Evolutionary conservation across 2,329 filamentous ascomycete genomes (phyloP).

Genomic region (Aspergillus pseudoviridinutans): DNA sequence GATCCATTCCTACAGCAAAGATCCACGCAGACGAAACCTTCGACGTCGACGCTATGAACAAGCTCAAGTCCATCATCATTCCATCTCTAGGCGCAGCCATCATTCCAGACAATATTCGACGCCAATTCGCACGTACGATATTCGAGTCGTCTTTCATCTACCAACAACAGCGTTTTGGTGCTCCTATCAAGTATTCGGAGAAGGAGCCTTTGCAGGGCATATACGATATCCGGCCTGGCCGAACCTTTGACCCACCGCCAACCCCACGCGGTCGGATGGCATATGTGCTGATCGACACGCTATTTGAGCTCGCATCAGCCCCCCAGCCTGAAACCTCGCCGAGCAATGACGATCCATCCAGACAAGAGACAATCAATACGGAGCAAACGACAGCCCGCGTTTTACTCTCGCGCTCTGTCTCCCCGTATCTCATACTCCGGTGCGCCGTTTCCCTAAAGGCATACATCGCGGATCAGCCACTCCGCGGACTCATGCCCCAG

Average conservation of each 20-base stretch:
- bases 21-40: conserved; percentile 71
- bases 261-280: conserved; percentile 67
- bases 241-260: conserved; percentile 65
- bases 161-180: conserved; percentile 58
- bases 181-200: conserved; percentile 44
- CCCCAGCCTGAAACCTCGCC: conserved; percentile 31
- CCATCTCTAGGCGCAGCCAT: conserved; percentile 64
- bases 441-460: conserved; percentile 74
- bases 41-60: conserved; percentile 70
- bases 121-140: conserved; percentile 68
- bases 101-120: conserved; percentile 64
- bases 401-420: conserved; percentile 68
- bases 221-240: conserved; percentile 63
- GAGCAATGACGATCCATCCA: neutral
- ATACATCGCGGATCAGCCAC: conserved; percentile 86
- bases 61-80: conserved; percentile 65
- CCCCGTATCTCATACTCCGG: conserved; percentile 78
- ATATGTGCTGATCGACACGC: conserved; percentile 74
- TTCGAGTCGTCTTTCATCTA: conserved; percentile 83
- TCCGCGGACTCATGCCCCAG: conserved; percentile 84
- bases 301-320: conserved; percentile 64
- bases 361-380: conserved; percentile 12
- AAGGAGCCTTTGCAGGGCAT: conserved; percentile 58
- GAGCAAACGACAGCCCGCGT: conserved; percentile 41
- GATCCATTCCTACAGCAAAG: conserved; percentile 36